phyloP scores from a whole-genome alignment of 208 protist genomes.

The Leishmania lainsoni region DNA sequence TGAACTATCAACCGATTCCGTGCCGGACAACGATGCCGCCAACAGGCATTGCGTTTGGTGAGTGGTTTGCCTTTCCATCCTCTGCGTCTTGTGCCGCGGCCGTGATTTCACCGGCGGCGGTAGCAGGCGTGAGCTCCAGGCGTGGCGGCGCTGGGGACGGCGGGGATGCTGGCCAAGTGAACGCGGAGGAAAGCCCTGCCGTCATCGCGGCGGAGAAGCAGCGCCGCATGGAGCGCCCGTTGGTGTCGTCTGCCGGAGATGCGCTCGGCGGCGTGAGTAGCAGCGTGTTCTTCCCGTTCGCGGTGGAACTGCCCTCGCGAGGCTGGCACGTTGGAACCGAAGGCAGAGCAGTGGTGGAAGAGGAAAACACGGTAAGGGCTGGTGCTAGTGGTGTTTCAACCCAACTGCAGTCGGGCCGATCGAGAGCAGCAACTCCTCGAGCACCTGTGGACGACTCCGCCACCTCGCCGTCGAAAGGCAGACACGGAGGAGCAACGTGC shows the following conservation, averaged over 20 bases:
- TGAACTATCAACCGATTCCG: constrained; percentile 55
- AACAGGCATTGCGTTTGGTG: constrained; percentile 61
- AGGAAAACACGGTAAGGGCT: constrained; percentile 8
- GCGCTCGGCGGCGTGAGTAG: constrained; percentile 27
- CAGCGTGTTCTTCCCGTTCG: constrained; percentile 59
- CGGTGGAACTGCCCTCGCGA: constrained; percentile 76
- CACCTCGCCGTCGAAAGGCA: neutral
- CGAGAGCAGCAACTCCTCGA: neutral
- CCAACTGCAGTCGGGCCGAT: neutral
- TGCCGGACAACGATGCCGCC: constrained; percentile 55
- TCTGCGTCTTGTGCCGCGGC: neutral
- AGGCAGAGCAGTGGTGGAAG: constrained; percentile 7
- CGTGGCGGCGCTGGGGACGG: neutral
- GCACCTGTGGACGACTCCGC: neutral
- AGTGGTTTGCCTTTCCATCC: constrained; percentile 55
- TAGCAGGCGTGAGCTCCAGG: neutral
- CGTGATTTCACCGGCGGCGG: neutral
- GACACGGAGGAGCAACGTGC: neutral
- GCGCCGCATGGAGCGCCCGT: constrained; percentile 20
- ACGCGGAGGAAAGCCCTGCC: constrained; percentile 8
- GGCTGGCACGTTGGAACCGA: constrained; percentile 43
- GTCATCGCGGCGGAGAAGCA: constrained; percentile 18
- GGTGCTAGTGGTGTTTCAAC: neutral
- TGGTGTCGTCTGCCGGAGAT: constrained; percentile 24
- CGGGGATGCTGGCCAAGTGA: neutral